These are phyloP conservation scores for Oxyria digyna DNA, from an alignment of 148 eudicot genomes.

Conservation along the genomic window DNA sequence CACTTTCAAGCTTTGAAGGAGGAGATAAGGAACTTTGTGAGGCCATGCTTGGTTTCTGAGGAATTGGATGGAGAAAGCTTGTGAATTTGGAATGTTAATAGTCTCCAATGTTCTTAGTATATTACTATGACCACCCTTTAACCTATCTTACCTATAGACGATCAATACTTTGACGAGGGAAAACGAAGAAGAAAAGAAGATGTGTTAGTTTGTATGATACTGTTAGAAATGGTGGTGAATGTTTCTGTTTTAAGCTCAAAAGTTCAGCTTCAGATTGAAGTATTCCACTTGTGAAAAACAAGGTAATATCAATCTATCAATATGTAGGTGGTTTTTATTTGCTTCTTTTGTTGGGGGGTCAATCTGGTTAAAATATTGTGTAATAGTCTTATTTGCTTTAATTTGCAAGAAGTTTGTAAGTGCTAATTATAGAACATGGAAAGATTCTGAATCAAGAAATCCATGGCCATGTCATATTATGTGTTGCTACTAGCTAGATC, in stretches of 20 bases:
- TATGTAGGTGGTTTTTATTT: not conserved
- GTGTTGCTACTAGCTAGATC: not conserved
- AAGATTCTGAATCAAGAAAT: not conserved
- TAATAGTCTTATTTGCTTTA: not conserved
- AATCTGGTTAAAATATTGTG: not conserved
- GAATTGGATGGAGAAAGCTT: not conserved
- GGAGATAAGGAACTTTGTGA: slow-evolving; percentile 10
- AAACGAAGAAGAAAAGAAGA: not conserved
- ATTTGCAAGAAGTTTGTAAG: slow-evolving; percentile 8
- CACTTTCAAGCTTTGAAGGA: slow-evolving; percentile 8
- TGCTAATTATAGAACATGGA: slow-evolving; percentile 9
- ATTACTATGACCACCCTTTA: slow-evolving; percentile 6
- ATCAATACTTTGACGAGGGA: not conserved
- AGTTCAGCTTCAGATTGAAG: slow-evolving; percentile 1
- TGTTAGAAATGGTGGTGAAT: not conserved
- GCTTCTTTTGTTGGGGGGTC: not conserved
- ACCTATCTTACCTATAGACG: slow-evolving; percentile 11
- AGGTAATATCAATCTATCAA: not conserved
- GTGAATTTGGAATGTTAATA: slow-evolving; percentile 4
- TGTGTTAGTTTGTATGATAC: slow-evolving; percentile 8
- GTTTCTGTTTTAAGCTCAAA: not conserved
- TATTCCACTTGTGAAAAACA: not conserved
- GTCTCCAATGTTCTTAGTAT: not conserved
- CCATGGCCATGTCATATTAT: slow-evolving; percentile 1
- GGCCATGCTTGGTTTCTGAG: not conserved